Evolutionary conservation across 169 alveolate species (phyloP), one percentile per base, ranked within the genome.

Genomic region (Plasmodium reichenowi): DNA sequence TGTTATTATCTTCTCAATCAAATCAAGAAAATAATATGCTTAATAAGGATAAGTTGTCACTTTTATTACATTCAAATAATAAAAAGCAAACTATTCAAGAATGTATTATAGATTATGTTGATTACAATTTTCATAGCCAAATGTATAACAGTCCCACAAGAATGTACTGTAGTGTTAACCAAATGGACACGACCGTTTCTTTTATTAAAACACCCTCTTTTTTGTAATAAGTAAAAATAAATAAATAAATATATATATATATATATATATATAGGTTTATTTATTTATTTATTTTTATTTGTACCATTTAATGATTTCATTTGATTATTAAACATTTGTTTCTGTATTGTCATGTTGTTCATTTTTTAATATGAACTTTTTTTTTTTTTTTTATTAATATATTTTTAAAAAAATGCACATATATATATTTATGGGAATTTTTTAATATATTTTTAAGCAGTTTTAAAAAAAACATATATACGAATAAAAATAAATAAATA

Each of bases 61-160:
- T 83, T 15, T 43, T 83, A 12, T 47, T 83, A 48, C 59, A 68
- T 45, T 60, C 83, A 15, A 56, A 83, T 63, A 83, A 83, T 68
- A 83, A 83, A 29, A 83, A 83, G 20, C 91, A 83, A 52, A 67
- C 58, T 50, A 68, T 83, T 45, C 88, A 76, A 62, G 91, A 83
- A 15, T 83, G 91, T 56, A 67, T 83, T 32, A 83, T 83, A 13
- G 91, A 83, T 24, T 83, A 67, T 45, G 83, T 67, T 12, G 83
- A 83, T 62, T 72, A 67, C 67, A 54, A 52, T 26, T 83, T 83
- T 32, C 24, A 48, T 0, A 75, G 70, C 15, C 68, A 70, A 5
- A 20, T 52, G 15, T 83, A 83, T 50, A 58, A 56, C 73, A 54
- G 50, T 48, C 91, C 91, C 1, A 22, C 85, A 24, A 59, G 91